These are phyloP conservation scores for Globisporangium sylvaticum DNA, from an alignment of 352 stramenopile species.

Conservation along the genomic window DNA sequence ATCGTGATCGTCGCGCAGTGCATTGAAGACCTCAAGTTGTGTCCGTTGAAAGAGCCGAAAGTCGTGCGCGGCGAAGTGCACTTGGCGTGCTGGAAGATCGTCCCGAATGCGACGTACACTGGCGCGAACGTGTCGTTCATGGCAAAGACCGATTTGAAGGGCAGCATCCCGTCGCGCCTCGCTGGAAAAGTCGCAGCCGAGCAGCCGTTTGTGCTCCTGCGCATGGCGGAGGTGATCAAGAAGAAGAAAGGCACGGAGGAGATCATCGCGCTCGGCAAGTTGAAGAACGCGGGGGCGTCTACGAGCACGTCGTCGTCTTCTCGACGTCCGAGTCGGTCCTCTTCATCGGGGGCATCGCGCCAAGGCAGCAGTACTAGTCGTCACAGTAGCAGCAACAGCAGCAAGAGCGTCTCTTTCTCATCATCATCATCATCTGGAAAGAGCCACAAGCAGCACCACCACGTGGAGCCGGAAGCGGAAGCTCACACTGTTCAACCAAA, in stretches of 20 bases:
- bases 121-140: constrained; percentile 60
- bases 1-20: constrained; percentile 69
- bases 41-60: constrained; percentile 65
- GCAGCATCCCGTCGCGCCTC: constrained; percentile 60
- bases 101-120: constrained; percentile 53
- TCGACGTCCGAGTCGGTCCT: neutral
- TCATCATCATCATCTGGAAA: neutral
- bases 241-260: constrained; percentile 35
- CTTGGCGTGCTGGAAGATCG: constrained; percentile 62
- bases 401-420: constrained; percentile 9
- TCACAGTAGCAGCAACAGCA: neutral
- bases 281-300: constrained; percentile 34
- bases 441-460: neutral
- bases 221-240: constrained; percentile 52
- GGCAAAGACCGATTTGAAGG: constrained; percentile 71
- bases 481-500: neutral
- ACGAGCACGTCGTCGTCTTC: neutral
- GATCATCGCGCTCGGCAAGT: constrained; percentile 30
- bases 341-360: neutral
- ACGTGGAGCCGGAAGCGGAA: constrained; percentile 11
- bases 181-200: constrained; percentile 57
- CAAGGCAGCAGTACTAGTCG: neutral
- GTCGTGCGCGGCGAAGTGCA: constrained; percentile 64
- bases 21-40: constrained; percentile 52
- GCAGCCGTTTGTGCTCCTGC: constrained; percentile 59